phyloP scores from a whole-genome alignment of 192 early-diverging fungal genomes.

The Spizellomyces sp. region DNA sequence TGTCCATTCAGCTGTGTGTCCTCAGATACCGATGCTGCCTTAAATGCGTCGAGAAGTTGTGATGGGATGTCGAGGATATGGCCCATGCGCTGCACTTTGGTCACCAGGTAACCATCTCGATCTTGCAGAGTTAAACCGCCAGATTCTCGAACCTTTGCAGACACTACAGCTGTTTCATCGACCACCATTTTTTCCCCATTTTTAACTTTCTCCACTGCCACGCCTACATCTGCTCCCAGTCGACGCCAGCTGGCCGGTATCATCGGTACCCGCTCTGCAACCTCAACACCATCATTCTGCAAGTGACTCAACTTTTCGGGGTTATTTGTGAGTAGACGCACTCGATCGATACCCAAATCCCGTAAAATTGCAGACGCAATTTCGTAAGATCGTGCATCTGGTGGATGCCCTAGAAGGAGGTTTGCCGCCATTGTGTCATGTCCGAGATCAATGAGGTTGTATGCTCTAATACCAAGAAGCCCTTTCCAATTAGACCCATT shows the following conservation, averaged over 20 bases:
- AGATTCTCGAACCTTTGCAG: conserved; percentile 29
- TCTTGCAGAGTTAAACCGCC: conserved; percentile 39
- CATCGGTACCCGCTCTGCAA: conserved; percentile 88
- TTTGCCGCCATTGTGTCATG: conserved; percentile 95
- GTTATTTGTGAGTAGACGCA: conserved; percentile 94
- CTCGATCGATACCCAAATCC: conserved; percentile 72
- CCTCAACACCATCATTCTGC: conserved; percentile 66
- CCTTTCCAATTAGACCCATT: conserved; percentile 20
- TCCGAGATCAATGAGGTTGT: conserved; percentile 95
- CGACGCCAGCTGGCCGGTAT: conserved; percentile 80
- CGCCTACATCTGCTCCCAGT: conserved; percentile 29
- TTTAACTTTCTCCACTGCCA: conserved; percentile 18
- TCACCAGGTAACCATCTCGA: conserved; percentile 81
- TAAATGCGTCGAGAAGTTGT: conserved; percentile 18
- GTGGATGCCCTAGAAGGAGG: conserved; percentile 82
- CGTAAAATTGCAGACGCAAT: conserved; percentile 85
- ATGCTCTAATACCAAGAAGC: conserved; percentile 64
- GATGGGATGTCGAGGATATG: conserved; percentile 75
- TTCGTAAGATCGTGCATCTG: conserved; percentile 92
- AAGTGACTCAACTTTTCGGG: conserved; percentile 90
- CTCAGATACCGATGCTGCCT: background rate
- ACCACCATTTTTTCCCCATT: background rate
- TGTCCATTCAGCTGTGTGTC: background rate
- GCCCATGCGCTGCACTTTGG: conserved; percentile 90
- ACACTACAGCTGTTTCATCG: conserved; percentile 6